Evolutionary conservation across 768 basidiomycete species (phyloP), one percentile per base, ranked within the genome.

Genomic region (Rhizopogon vesiculosus): DNA sequence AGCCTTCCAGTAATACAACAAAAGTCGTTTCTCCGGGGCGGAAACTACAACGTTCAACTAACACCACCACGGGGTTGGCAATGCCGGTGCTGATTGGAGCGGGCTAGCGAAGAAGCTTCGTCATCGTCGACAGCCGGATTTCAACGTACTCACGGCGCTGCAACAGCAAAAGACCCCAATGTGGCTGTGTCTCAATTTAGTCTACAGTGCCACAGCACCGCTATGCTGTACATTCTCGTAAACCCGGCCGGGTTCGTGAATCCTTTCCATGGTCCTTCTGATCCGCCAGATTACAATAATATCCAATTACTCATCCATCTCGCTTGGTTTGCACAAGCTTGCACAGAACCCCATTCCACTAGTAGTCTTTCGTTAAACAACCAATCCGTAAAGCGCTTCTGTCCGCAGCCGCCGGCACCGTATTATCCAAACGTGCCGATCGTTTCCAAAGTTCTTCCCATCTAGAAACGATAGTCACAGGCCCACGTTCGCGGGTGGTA

Each of bases 161-260:
- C 35, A 35, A 10, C 35, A 10, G 31, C 44, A 45, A 45, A n/a
- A 25, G 45, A 46, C 31, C 45, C 63, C 57, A 59, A 67, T 56
- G 68, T 69, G 68, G 68, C 68, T 71, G 68, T 69, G 67, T 60
- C 59, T 57, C 60, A 62, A 69, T 69, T 66, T 67, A 69, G 59
- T 55, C 58, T 61, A 61, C 69, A 70, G 63, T 56, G 68, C 68
- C 68, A 65, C 68, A 69, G 68, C 68, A 69, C 69, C 60, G 69
- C 69, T 58, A 29, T 22, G n/a, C 31, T 19, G 12, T 39, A 50
- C 48, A 31, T 13, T n/a, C 18, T 12, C 45, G 45, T 46, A 29
- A 46, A 33, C 31, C 31, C 31, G 31, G 31, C 9, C 31, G 9
- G 31, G 25, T 25, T 25, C 3, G 25, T 25, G 25, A 25, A 25